Conservation (phyloP, 345 rosid genomes). For the Laguncularia racemosa region DNA sequence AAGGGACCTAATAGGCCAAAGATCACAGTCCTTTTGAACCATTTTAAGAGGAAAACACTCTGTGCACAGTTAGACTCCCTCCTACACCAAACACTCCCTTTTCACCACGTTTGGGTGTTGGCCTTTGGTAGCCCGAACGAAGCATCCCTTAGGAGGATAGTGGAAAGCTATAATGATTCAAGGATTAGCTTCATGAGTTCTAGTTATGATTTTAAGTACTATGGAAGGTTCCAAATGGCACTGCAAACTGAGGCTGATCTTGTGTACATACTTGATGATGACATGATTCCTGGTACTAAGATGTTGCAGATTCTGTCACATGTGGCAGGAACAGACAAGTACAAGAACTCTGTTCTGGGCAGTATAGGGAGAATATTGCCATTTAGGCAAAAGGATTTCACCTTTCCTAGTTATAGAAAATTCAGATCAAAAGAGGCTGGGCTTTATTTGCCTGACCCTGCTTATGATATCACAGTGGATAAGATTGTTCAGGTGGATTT, state of each 20-base stretch:
- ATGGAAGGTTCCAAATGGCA: conserved; percentile 95
- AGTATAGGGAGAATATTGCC: conserved; percentile 97
- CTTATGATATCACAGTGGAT: conserved; percentile 74
- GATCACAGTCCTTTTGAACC: conserved; percentile 82
- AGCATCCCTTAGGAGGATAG: conserved; percentile 55
- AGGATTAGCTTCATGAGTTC: conserved; percentile 92
- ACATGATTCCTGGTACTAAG: conserved; percentile 91
- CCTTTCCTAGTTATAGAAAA: conserved; percentile 95
- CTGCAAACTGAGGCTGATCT: conserved; percentile 90
- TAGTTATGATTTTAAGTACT: conserved; percentile 91
- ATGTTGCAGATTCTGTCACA: conserved; percentile 90
- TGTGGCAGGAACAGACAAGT: conserved; percentile 96
- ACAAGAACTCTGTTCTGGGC: conserved; percentile 82
- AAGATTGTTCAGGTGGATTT: conserved; percentile 93
- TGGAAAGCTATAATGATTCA: conserved; percentile 72
- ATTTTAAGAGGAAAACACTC: conserved; percentile 91
- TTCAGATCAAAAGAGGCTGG: conserved; percentile 94
- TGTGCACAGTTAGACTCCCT: conserved; percentile 88
- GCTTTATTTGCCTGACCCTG: conserved; percentile 94
- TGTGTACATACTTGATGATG: conserved; percentile 80
- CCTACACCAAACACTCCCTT: conserved; percentile 81
- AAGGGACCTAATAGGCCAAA: conserved; percentile 55
- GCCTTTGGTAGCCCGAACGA: conserved; percentile 92
- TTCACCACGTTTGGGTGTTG: conserved; percentile 91
- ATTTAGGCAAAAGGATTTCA: conserved; percentile 82